Evolutionary conservation across 2,329 filamentous ascomycete genomes (phyloP), one percentile per base, ranked within the genome.

Genomic region (Cryphonectria naterciae): DNA sequence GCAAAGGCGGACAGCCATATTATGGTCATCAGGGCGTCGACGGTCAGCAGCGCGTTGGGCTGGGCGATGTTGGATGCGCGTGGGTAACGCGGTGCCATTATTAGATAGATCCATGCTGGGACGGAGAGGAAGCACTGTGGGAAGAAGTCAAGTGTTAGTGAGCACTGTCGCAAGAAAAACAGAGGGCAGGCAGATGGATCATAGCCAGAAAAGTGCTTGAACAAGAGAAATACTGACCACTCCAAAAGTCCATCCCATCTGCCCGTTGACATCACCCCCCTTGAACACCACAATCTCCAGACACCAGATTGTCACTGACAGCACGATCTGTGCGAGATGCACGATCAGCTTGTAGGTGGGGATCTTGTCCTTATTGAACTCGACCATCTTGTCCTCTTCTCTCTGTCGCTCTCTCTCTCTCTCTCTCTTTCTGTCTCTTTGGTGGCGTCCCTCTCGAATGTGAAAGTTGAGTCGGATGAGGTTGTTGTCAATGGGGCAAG

Each of bases 1-100:
- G 90, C 86, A 77, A 92, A 92, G 25, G 87, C 90, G 2, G 89
- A 90, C 60, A 92, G 82, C 89, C 90, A 92, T 73, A 92, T 80
- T 74, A 92, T 78, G 76, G 83, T 81, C 77, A 85, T 90, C 70
- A 89, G 54, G n/a, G 79, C 79, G 76, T 92, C 90, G 43, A 91
- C 82, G 11, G 80, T 81, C 35, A 88, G 80, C 84, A 92, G 89
- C 72, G 84, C 89, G 74, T 89, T 86, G 2, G 89, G 88, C 71
- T 91, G 83, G 66, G 89, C 90, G 68, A 89, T 83, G 73, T 84
- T 87, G 68, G 87, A 85, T 5, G 90, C 90, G 73, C 89, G 85
- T 64, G 85, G 84, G 78, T 88, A 92, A 68, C 89, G 85, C 58
- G 89, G 89, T 4, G 89, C 87, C 85, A 91, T 88, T 75, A 87